Percentiles rank a stretch among this genome's conserved stretches.
phyloP scores from a whole-genome alignment of 2,329 filamentous ascomycete species.

The Cercospora zeae-maydis region DNA sequence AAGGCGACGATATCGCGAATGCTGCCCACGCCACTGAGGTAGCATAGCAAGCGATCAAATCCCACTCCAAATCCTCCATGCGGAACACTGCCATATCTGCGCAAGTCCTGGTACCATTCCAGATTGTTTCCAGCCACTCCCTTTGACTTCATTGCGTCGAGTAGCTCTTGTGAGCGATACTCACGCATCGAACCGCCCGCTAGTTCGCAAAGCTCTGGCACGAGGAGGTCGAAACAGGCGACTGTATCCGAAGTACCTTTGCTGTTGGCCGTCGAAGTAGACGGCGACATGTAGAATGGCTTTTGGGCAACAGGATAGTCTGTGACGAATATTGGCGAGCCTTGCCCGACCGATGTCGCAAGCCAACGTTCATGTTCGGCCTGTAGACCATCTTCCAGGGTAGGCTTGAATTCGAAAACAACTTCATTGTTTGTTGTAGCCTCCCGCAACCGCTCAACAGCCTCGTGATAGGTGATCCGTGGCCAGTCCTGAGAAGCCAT shows the following conservation, averaged over 20 bases:
- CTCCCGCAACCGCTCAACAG: constrained; percentile 64
- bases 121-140: constrained; percentile 54
- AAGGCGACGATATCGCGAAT: constrained; percentile 84
- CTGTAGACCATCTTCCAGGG: constrained; percentile 72
- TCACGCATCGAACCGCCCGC: constrained; percentile 88
- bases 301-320: constrained; percentile 87
- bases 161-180: constrained; percentile 65
- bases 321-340: constrained; percentile 79
- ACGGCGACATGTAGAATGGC: constrained; percentile 82
- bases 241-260: constrained; percentile 54
- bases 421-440: constrained; percentile 40
- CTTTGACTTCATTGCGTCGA: constrained; percentile 66
- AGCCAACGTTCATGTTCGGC: constrained; percentile 92
- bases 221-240: constrained; percentile 85
- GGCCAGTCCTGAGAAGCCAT: constrained; percentile 72
- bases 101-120: constrained; percentile 84
- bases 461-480: constrained; percentile 76
- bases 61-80: constrained; percentile 90
- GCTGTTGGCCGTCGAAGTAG: constrained; percentile 29
- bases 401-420: constrained; percentile 64
- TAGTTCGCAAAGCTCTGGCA: constrained; percentile 81
- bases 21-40: constrained; percentile 75
- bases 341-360: constrained; percentile 62
- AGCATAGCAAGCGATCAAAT: constrained; percentile 81
- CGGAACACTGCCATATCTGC: constrained; percentile 84